phyloP scores from a whole-genome alignment of 2,329 filamentous ascomycete species.

The Basipetospora chlamydospora region DNA sequence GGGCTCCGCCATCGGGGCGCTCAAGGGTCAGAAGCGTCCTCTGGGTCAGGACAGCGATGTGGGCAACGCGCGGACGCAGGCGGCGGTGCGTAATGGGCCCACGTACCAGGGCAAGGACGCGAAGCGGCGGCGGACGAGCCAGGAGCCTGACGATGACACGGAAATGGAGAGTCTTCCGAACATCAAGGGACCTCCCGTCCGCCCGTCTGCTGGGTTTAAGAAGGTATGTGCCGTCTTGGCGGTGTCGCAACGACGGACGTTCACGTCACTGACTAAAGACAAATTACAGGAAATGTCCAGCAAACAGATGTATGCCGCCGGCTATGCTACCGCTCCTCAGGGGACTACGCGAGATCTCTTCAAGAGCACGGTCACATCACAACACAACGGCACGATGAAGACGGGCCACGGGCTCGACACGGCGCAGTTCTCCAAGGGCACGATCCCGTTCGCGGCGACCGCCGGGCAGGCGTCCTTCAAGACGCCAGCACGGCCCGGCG shows the following conservation, averaged over 20 bases:
- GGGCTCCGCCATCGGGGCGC: conserved; percentile 38
- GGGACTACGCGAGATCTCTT: conserved; percentile 42
- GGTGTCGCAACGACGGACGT: not conserved
- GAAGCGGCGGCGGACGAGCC: conserved; percentile 68
- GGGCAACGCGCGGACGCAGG: conserved; percentile 29
- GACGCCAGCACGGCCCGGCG: conserved; percentile 48
- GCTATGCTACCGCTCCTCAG: conserved; percentile 39
- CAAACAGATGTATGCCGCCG: conserved; percentile 42
- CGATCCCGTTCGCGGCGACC: conserved; percentile 74
- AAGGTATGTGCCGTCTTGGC: conserved; percentile 39
- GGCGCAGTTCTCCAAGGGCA: conserved; percentile 75
- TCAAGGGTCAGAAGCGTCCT: conserved; percentile 63
- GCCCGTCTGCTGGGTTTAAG: conserved; percentile 55
- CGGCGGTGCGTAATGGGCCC: conserved; percentile 37
- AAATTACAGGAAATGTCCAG: conserved; percentile 37
- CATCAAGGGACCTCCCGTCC: conserved; percentile 71
- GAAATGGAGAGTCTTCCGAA: conserved; percentile 41
- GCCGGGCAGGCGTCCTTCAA: conserved; percentile 49
- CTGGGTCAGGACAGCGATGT: conserved; percentile 52
- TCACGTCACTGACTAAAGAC: conserved; percentile 18
- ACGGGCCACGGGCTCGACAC: conserved; percentile 62
- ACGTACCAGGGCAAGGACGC: conserved; percentile 52
- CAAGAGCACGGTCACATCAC: conserved; percentile 50
- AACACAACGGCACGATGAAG: conserved; percentile 51
- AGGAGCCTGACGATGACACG: conserved; percentile 51